A percentile compares a stretch with the other conserved stretches of the same genome.
These are phyloP conservation scores for Scutellaria minor DNA, from an alignment of 257 asterid species.

Conservation along the genomic window DNA sequence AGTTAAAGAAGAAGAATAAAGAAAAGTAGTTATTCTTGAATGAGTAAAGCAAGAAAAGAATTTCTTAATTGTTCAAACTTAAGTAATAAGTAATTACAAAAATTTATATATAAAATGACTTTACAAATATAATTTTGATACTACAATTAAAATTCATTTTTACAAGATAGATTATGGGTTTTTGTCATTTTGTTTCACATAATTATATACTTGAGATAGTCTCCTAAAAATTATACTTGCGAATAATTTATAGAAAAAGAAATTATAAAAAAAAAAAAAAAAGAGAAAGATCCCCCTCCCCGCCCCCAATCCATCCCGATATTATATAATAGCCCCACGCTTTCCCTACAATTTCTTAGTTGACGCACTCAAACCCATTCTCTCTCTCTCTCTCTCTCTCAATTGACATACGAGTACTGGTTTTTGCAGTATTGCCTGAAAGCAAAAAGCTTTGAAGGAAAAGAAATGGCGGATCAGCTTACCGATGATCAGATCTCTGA, in stretches of 20 bases:
- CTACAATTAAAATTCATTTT: no score
- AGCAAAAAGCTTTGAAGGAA: slow-evolving; percentile 31
- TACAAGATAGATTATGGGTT: no score
- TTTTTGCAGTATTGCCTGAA: slow-evolving; percentile 32
- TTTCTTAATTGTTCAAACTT: background rate
- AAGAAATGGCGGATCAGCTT: slow-evolving; percentile 51
- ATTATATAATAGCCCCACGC: slow-evolving; percentile 46
- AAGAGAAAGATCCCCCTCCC: background rate
- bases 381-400: slow-evolving; percentile 29
- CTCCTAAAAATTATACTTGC: background rate
- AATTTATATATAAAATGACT: no score
- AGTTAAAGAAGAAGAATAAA: slow-evolving; percentile 25
- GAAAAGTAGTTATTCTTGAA: slow-evolving; percentile 22
- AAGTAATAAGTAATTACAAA: background rate
- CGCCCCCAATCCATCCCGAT: slow-evolving; percentile 37
- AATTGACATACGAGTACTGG: slow-evolving; percentile 13
- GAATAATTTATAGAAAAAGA: no score
- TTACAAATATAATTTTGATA: no score
- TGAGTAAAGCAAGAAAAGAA: slow-evolving; percentile 27
- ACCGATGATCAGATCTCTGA: slow-evolving; percentile 55
- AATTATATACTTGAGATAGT: no score
- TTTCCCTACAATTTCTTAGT: slow-evolving; percentile 39
- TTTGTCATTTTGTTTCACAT: no score
- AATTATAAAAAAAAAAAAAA: background rate
- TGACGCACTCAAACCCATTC: slow-evolving; percentile 36